Percentiles rank a stretch among this genome's conserved stretches.
phyloP scores from a whole-genome alignment of 768 basidiomycete genomes.

The Suillus clintonianus region DNA sequence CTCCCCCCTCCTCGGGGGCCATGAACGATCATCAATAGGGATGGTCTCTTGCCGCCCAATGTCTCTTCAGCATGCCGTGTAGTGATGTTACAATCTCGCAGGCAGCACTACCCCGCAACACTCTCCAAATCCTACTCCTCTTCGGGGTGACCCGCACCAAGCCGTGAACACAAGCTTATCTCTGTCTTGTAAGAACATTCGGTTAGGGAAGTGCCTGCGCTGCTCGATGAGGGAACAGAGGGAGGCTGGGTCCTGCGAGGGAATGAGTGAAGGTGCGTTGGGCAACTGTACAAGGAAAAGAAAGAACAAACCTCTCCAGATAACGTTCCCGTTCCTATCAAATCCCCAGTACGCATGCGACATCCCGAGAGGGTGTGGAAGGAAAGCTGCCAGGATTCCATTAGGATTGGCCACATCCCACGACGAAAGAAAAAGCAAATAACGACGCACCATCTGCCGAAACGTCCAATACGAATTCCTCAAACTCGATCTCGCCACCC shows the following conservation, averaged over 20 bases:
- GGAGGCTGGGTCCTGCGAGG: background rate
- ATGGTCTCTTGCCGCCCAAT: background rate
- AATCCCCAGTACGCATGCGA: conserved; percentile 6
- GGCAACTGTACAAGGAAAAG: background rate
- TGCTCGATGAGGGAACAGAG: conserved; percentile 5
- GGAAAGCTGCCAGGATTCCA: background rate
- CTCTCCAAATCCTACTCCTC: conserved; percentile 6
- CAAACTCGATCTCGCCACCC: background rate
- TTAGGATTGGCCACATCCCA: background rate
- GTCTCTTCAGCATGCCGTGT: background rate
- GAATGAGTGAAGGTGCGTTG: background rate
- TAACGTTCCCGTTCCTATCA: conserved; percentile 6
- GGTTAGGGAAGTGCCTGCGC: background rate
- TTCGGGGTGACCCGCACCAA: background rate
- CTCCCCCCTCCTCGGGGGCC: background rate
- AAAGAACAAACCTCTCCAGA: conserved; percentile 4
- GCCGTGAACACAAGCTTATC: conserved; percentile 1
- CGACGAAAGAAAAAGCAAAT: background rate
- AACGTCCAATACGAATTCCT: conserved; percentile 8
- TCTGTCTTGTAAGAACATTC: background rate
- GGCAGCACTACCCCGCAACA: conserved; percentile 6
- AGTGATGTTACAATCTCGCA: background rate
- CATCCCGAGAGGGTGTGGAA: conserved; percentile 6
- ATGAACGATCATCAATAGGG: background rate
- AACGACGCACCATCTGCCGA: conserved; percentile 2